phyloP scores from a whole-genome alignment of 768 basidiomycete genomes.

The Pleurotus salmoneostramineus region DNA sequence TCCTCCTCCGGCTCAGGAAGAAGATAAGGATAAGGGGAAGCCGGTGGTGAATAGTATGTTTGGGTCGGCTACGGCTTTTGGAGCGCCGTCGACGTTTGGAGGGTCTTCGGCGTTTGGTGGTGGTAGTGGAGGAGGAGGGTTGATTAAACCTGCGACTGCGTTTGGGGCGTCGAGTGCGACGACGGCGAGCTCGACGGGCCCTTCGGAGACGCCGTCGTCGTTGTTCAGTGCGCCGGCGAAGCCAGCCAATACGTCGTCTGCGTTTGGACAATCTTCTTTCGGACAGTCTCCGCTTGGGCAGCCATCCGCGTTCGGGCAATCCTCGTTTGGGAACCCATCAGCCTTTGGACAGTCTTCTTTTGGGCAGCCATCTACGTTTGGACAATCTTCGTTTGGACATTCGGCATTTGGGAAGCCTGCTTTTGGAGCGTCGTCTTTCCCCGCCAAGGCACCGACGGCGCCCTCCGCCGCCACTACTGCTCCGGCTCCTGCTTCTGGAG shows the following conservation, averaged over 20 bases:
- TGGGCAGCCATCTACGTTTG: conserved; percentile 27
- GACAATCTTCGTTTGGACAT: conserved; percentile 25
- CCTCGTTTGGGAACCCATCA: conserved; percentile 21
- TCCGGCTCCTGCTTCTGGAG: background rate
- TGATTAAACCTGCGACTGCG: conserved; percentile 12
- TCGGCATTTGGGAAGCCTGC: conserved; percentile 29
- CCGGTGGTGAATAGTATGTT: conserved; percentile 13
- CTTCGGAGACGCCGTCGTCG: conserved; percentile 6
- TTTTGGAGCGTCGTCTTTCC: conserved; percentile 16
- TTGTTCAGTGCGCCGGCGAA: conserved; percentile 1
- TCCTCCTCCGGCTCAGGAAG: background rate
- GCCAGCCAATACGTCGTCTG: conserved; percentile 14
- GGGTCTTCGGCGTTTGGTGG: conserved; percentile 23
- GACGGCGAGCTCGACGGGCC: conserved; percentile 1
- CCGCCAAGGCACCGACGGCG: background rate
- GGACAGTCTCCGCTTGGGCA: conserved; percentile 32
- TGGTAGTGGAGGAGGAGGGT: background rate
- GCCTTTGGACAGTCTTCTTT: conserved; percentile 28
- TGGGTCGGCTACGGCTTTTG: conserved; percentile 9
- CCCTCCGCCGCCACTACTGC: background rate
- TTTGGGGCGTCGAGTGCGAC: conserved; percentile 7
- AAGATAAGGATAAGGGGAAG: background rate
- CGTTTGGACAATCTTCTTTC: conserved; percentile 20
- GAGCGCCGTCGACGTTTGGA: conserved; percentile 7
- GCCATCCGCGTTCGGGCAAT: conserved; percentile 27